Evolutionary conservation across 371 early-diverging fungal genomes (phyloP), one percentile per base, ranked within the genome.

Genomic region (Chytridium lagenaria): DNA sequence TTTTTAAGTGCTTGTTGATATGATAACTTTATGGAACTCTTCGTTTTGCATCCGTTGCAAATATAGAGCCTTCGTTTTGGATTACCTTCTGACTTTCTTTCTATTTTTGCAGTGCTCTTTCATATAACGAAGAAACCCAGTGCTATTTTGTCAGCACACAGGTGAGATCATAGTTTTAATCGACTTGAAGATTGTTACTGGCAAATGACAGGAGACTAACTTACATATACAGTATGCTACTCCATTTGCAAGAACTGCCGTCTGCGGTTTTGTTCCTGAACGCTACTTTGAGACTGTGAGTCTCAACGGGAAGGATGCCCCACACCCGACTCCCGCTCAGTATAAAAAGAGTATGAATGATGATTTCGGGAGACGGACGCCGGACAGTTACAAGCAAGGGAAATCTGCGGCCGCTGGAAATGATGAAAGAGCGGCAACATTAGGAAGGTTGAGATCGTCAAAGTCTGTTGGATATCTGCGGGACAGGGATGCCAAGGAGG

Each of bases 181-280:
- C 19, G 44, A 31, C 23, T 22, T 49, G 10, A 22, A 23, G 1
- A 5, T 59, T 5, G 30, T 26, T 69, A 36, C n/a, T 16, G 19
- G 50, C 36, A 5, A 19, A 12, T 12, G 19, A 44, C 7, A 19
- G 44, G 12, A 12, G 44, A 44, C 19, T 19, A 44, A 19, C 19
- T 44, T 44, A 19, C 40, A 30, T 38, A 38, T 22, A 31, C 81
- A 84, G 77, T 84, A 78, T 64, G 80, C 84, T 34, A 81, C 81
- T 3, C 84, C 84, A n/a, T 84, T 84, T 66, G 69, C 84, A 7
- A 69, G 84, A 44, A 80, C 78, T 0, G 84, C 84, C 33, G 82
- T 81, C 50, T 80, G 73, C 38, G 84, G 84, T n/a, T 70, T 80
- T 39, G 84, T 84, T 0, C 84, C 84, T 12, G 75, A 75, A 51